Evolutionary conservation across 495 filamentous ascomycete genomes (phyloP), one percentile per base, ranked within the genome.

Genomic region (Hyphodiscus hymeniophilus): DNA sequence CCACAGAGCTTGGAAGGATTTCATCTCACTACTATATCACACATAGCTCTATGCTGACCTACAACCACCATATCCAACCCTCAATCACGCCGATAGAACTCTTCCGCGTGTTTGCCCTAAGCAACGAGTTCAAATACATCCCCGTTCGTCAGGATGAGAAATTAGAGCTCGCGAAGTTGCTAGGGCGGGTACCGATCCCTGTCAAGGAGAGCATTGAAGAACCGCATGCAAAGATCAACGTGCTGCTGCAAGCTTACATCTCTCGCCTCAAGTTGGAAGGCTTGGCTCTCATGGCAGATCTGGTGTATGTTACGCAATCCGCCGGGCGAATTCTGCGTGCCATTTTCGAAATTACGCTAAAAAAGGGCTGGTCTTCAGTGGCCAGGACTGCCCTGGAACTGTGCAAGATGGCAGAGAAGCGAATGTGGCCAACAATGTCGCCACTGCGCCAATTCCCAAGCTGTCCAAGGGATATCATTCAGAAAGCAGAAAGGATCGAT

Each of bases 341-440:
- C 0, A 84, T 99, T 20, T 99, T 97, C 56, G 92, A 99, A 64
- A 96, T 99, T 35, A 85, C 82, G 22, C 67, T 99, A 42, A 95
- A 89, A 72, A 95, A 95, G 64, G 91, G 90, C 15, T 99, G 91
- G 92, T 77, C 94, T 7, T 87, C 82, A 12, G 94, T 97, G 11
- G 85, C 92, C 7, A 95, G 91, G 69, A 85, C 82, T 49, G 89
- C 94, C 4, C 74, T 99, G 26, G 87, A 96, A 56, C 72, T 99
- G 32, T 99, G 92, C 69, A 99, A 99, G 69, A 97, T 94, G 90
- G 91, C 91, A 2, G 92, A 99, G 71, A 94, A 94, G 73, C 74
- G 94, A 20, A 97, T 97, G 92, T 99, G 92, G 92, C 90, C 89
- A 5, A 95, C 90, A 17, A 97, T 97, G 92, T 85, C 87, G 16